A percentile compares a stretch with the other conserved stretches of the same genome.
Conservation (phyloP, 2,329 filamentous ascomycete species). For the Boeremia exigua region DNA sequence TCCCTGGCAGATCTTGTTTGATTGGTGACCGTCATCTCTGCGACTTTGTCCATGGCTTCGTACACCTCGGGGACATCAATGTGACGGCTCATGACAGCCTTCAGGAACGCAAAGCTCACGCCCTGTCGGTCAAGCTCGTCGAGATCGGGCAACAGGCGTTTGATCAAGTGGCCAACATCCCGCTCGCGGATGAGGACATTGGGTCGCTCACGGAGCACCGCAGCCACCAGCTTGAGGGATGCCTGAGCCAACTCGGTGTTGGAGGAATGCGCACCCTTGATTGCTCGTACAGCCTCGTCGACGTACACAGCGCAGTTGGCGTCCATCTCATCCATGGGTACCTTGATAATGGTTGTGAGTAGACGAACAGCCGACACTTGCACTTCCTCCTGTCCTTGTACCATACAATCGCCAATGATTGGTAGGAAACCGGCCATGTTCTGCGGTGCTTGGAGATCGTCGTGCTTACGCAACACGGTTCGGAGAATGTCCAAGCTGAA, state of each 20-base stretch:
- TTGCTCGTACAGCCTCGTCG: constrained; percentile 81
- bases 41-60: constrained; percentile 81
- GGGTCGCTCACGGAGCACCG: constrained; percentile 80
- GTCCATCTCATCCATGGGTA: constrained; percentile 75
- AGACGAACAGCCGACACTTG: constrained; percentile 86
- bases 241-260: constrained; percentile 86
- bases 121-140: constrained; percentile 93
- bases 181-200: constrained; percentile 79
- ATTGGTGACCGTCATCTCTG: constrained; percentile 93
- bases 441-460: constrained; percentile 75
- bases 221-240: constrained; percentile 84
- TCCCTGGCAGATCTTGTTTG: constrained; percentile 88
- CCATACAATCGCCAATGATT: constrained; percentile 83
- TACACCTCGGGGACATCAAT: constrained; percentile 88
- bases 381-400: constrained; percentile 88
- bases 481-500: constrained; percentile 90
- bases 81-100: constrained; percentile 83
- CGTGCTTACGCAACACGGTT: constrained; percentile 84
- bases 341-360: constrained; percentile 83
- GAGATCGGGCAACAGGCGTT: constrained; percentile 83
- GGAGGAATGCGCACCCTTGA: constrained; percentile 78
- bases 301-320: constrained; percentile 78
- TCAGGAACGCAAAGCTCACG: constrained; percentile 91
- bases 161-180: constrained; percentile 81
- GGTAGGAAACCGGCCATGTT: constrained; percentile 88